A percentile compares a stretch with the other conserved stretches of the same genome.
Conservation (phyloP, 345 rosid genomes). For the Linum lewisii region DNA sequence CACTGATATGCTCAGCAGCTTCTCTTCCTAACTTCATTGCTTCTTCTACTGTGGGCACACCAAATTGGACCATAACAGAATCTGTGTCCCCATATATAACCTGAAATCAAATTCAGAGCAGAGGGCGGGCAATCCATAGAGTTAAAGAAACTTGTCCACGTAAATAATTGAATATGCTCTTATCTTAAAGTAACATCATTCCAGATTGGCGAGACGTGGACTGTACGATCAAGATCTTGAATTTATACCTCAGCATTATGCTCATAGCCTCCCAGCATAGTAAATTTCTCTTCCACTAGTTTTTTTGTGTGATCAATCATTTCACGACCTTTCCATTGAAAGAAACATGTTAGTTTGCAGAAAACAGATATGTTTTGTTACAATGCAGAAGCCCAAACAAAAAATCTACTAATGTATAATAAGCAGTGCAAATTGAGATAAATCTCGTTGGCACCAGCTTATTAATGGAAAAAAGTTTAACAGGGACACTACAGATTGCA, state of each 20-base stretch:
- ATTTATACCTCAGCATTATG: slow-evolving; percentile 74
- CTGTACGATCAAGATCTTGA: background rate
- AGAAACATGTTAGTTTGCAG: slow-evolving; percentile 20
- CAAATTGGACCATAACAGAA: slow-evolving; percentile 99
- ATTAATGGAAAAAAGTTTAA: background rate
- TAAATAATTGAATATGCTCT: too few species aligned
- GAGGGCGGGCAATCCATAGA: background rate
- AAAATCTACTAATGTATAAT: too few species aligned
- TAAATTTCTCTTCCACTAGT: slow-evolving; percentile 85
- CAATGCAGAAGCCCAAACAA: background rate
- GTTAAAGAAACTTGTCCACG: background rate
- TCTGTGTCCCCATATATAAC: slow-evolving; percentile 97
- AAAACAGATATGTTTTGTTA: background rate
- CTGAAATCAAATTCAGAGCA: slow-evolving; percentile 24
- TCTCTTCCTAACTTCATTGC: slow-evolving; percentile 92
- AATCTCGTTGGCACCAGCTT: background rate
- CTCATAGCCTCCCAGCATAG: slow-evolving; percentile 58
- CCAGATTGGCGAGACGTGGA: too few species aligned
- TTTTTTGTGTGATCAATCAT: slow-evolving; percentile 97
- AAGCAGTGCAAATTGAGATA: background rate
- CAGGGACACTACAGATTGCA: background rate
- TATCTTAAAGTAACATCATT: background rate
- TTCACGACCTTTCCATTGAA: slow-evolving; percentile 61
- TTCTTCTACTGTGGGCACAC: slow-evolving; percentile 60
- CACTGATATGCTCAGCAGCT: slow-evolving; percentile 85